Base-by-base conservation (phyloP, 192 early-diverging fungal species). In the Thamnidium elegans region DNA sequence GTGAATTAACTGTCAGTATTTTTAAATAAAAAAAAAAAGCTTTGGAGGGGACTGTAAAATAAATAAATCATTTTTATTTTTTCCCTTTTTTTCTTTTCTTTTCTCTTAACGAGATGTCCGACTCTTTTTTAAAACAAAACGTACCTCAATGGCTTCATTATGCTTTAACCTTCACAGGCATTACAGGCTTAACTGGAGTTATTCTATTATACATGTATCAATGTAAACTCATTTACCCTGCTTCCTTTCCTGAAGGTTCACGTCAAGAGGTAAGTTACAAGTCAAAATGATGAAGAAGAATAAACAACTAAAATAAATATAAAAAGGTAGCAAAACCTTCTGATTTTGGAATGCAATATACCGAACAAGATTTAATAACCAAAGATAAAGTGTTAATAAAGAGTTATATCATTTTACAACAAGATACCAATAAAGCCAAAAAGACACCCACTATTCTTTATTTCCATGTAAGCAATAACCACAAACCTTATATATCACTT, bases 351-450 rank as follows among this genome's bases (percentile, higher is more conserved):
- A 76, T 91, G 72, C 83, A 86, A 42, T 78, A 84, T 62, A 68
- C 65, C n/a, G 77, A 84, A 50, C 86, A 90, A 15, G 73, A 92
- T 7, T 75, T 98, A 55, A 83, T 70, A 50, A 93, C 96, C 10
- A 81, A 83, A 21, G 96, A 98, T 76, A 84, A 84, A 30, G 87
- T 96, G 43, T 77, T 85, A 51, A 82, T 98, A 56, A 83, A 80
- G 42, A 89, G 84, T 1, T 96, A 94, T 73, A 63, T 90, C 62
- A 96, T 94, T 63, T 80, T 82, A 63, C 77, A 80, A 19, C 65
- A 71, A 0, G 77, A 79, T 20, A 82, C 84, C 47, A 78, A 81
- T 11, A 75, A 75, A 21, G 82, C 87, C 7, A 82, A 71, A 32
- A 63, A 50, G 1, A 77, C 84, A 15, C 84, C 90, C 34, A 98